Conservation (phyloP, 106 monocot genomes). For the Hemerocallis citrina region DNA sequence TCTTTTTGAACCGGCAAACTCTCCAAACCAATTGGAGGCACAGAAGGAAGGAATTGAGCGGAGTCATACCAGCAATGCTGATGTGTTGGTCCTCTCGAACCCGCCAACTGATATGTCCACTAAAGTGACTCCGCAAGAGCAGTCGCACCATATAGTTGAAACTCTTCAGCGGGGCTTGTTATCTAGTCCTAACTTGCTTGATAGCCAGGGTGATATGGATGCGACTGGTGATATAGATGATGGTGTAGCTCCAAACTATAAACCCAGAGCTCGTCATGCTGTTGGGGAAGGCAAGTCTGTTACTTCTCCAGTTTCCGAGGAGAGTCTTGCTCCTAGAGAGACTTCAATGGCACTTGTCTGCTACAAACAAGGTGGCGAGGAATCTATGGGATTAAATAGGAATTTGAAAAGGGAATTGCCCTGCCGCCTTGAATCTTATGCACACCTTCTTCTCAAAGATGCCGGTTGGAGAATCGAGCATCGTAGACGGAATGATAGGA, state of each 20-base stretch:
- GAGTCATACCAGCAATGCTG: neutral
- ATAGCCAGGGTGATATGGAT: slow-evolving; percentile 6
- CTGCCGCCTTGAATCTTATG: slow-evolving; percentile 45
- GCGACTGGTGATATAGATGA: slow-evolving; percentile 1
- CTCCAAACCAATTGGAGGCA: neutral
- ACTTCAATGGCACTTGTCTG: neutral
- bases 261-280: slow-evolving; percentile 1
- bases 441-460: slow-evolving; percentile 52
- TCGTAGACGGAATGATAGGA: slow-evolving; percentile 43
- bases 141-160: slow-evolving; percentile 26
- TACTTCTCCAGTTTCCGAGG: slow-evolving; percentile 25
- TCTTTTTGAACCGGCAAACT: neutral
- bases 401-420: slow-evolving; percentile 29
- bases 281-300: slow-evolving; percentile 14
- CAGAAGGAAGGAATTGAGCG: neutral
- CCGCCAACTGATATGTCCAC: neutral
- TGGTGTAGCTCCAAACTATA: neutral
- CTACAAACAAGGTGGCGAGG: neutral
- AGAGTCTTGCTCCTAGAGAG: slow-evolving; percentile 19
- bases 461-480: slow-evolving; percentile 61
- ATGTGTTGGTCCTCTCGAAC: neutral
- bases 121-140: neutral
- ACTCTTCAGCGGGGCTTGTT: slow-evolving; percentile 26
- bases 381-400: slow-evolving; percentile 6
- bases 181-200: slow-evolving; percentile 21